These are phyloP conservation scores for Penicillium digitatum DNA, from an alignment of 2,329 filamentous ascomycete genomes.

Conservation along the genomic window DNA sequence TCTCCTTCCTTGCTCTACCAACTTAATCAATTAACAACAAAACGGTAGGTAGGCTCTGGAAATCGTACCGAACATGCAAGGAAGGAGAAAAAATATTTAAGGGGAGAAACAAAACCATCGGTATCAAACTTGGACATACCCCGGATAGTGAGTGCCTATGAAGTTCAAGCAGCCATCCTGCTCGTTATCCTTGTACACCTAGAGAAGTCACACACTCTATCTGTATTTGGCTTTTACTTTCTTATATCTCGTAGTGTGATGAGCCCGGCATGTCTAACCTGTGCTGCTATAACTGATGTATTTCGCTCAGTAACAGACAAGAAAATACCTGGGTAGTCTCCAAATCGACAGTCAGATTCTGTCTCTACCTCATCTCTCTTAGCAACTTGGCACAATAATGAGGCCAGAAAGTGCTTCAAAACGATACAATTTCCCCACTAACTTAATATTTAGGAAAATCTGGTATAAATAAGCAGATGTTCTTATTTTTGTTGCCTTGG, in stretches of 20 bases:
- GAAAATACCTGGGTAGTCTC: not conserved
- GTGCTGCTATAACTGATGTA: not conserved
- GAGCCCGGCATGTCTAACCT: not conserved
- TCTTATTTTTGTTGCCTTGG: too few species aligned
- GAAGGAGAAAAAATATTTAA: not conserved
- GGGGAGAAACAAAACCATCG: not conserved
- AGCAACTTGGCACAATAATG: not conserved
- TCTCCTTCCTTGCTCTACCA: too few species aligned
- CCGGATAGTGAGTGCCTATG: not conserved
- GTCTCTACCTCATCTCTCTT: not conserved
- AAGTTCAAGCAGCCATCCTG: not conserved
- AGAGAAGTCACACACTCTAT: not conserved
- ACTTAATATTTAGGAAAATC: not conserved
- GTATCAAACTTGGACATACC: not conserved
- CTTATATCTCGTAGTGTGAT: not conserved
- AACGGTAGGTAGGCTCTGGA: not conserved
- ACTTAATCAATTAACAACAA: too few species aligned
- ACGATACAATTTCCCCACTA: not conserved
- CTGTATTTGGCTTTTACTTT: not conserved
- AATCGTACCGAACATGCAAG: not conserved
- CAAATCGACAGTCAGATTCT: not conserved
- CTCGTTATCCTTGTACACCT: not conserved
- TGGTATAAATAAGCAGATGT: not conserved
- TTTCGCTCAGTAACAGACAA: not conserved
- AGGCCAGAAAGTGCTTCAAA: not conserved